These are phyloP conservation scores for Torrubiella hemipterigena DNA, from an alignment of 2,329 filamentous ascomycete genomes.

Conservation along the genomic window DNA sequence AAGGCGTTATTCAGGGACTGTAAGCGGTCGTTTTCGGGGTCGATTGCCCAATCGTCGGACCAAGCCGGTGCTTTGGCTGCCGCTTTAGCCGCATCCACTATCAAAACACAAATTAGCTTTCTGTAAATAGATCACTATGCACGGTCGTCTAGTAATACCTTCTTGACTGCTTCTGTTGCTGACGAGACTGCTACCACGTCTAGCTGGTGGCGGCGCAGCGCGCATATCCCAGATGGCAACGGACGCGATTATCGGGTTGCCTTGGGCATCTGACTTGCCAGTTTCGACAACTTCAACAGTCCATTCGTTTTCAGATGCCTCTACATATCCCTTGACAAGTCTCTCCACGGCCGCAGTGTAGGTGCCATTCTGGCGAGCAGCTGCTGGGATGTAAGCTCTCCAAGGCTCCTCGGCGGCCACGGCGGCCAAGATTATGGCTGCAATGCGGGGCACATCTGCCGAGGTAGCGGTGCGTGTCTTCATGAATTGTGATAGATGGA, in stretches of 20 bases:
- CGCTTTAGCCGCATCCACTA: slow-evolving; percentile 1
- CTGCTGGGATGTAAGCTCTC: slow-evolving; percentile 6
- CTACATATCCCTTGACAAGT: slow-evolving; percentile 4
- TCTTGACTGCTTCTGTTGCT: too few species aligned
- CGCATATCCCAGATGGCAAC: slow-evolving; percentile 9
- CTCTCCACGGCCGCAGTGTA: slow-evolving; percentile 3
- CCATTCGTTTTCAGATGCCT: neutral
- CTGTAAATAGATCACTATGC: too few species aligned
- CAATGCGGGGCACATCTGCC: slow-evolving; percentile 9
- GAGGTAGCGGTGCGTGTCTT: slow-evolving; percentile 7
- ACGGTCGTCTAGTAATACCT: too few species aligned
- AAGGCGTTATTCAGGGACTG: slow-evolving; percentile 1
- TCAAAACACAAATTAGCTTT: too few species aligned
- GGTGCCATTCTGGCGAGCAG: slow-evolving; percentile 1
- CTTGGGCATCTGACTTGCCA: neutral
- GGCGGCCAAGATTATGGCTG: slow-evolving; percentile 8
- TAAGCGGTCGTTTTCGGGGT: neutral
- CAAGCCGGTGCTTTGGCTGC: neutral
- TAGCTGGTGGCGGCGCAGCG: neutral
- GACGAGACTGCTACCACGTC: neutral
- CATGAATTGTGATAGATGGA: slow-evolving; percentile 6
- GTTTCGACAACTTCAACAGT: slow-evolving; percentile 8
- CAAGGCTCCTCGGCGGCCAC: slow-evolving; percentile 8
- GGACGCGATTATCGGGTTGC: slow-evolving; percentile 4
- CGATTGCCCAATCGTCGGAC: slow-evolving; percentile 1